These are phyloP conservation scores for Aspergillus bertholletiae DNA, from an alignment of 495 filamentous ascomycete species.

Conservation along the genomic window DNA sequence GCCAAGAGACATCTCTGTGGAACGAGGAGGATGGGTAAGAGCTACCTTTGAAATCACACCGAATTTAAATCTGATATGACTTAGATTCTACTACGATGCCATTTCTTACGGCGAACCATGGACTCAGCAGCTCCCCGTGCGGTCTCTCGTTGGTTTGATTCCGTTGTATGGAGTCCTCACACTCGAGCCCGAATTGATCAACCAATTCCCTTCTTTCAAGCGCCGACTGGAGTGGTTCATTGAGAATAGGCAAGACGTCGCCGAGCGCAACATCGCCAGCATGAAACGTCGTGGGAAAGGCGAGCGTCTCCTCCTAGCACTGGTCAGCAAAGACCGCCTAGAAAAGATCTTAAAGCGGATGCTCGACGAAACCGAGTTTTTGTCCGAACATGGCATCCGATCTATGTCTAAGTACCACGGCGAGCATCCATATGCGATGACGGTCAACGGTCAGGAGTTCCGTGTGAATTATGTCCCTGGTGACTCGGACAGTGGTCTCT, in stretches of 20 bases:
- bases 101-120: constrained; percentile 92
- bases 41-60: not conserved
- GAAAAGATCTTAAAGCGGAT: constrained; percentile 83
- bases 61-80: constrained; percentile 3
- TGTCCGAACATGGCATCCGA: constrained; percentile 84
- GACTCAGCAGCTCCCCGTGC: constrained; percentile 86
- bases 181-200: constrained; percentile 88
- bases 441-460: constrained; percentile 89
- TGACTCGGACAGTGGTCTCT: constrained; percentile 89
- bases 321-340: constrained; percentile 86
- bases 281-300: constrained; percentile 86
- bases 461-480: constrained; percentile 87
- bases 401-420: constrained; percentile 93
- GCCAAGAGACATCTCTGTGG: constrained; percentile 83
- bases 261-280: constrained; percentile 87
- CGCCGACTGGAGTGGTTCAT: constrained; percentile 90
- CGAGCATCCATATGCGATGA: constrained; percentile 88
- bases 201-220: constrained; percentile 91
- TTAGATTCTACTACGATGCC: constrained; percentile 94
- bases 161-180: constrained; percentile 90
- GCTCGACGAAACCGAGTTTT: constrained; percentile 91
- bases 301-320: constrained; percentile 75
- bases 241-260: constrained; percentile 76
- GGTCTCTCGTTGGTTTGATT: constrained; percentile 89
- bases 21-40: constrained; percentile 78